Percentiles rank a stretch among this genome's conserved stretches.
Evolutionary conservation across 2,329 filamentous ascomycete genomes (phyloP).

Genomic region (Thelonectria blattea): DNA sequence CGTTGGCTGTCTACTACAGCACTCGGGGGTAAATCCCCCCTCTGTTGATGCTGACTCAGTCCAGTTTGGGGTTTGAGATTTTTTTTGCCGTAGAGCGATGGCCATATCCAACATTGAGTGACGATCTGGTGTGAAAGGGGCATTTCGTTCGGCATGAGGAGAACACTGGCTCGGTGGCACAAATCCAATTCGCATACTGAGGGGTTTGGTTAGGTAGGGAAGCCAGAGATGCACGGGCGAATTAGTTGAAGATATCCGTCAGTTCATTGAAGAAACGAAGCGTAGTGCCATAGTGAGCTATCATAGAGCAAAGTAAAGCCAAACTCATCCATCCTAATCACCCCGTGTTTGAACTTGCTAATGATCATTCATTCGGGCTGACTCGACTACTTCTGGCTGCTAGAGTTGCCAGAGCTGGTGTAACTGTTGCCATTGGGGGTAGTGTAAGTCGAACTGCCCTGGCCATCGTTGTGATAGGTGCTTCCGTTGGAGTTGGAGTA

Average conservation of each 20-base stretch:
- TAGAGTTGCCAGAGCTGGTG: constrained; percentile 5
- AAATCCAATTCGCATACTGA: background rate
- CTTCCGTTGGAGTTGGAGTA: constrained; percentile 73
- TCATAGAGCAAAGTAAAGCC: background rate
- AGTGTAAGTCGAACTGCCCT: constrained; percentile 66
- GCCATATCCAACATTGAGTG: background rate
- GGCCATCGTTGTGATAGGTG: constrained; percentile 70
- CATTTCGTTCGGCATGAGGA: constrained; percentile 2
- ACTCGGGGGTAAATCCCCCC: constrained; percentile 18
- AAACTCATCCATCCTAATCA: background rate
- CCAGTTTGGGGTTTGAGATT: background rate
- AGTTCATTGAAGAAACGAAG: background rate
- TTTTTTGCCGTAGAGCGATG: background rate
- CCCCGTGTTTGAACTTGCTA: too few relatives aligned
- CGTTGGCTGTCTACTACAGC: constrained; percentile 42
- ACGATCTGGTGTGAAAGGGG: background rate
- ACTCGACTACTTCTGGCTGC: constrained; percentile 23
- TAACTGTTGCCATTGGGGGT: constrained; percentile 50
- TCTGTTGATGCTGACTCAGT: background rate
- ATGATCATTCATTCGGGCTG: background rate
- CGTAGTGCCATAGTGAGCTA: background rate
- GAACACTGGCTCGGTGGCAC: background rate
- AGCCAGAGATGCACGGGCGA: background rate
- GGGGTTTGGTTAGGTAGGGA: background rate
- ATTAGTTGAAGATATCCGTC: background rate